Conservation (phyloP, 129 eudicot genomes). For the Solidago caesia region DNA sequence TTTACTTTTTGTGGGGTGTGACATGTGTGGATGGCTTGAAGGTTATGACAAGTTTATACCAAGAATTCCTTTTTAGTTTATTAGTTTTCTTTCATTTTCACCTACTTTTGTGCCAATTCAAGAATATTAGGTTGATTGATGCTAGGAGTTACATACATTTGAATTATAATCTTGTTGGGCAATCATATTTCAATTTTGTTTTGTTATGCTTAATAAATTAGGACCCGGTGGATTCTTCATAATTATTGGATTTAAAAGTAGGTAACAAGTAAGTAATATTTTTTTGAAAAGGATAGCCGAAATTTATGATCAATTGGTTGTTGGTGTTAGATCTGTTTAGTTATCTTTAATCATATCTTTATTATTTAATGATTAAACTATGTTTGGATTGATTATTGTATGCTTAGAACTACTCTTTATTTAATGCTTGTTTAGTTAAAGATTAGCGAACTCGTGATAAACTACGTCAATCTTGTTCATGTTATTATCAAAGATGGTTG, state of each 20-base stretch:
- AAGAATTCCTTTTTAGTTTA: constrained; percentile 18
- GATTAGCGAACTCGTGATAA: constrained; percentile 27
- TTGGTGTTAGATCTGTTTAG: constrained; percentile 24
- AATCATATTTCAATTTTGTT: constrained; percentile 28
- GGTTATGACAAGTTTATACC: constrained; percentile 17
- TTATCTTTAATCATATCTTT: constrained; percentile 11
- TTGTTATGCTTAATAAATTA: constrained; percentile 21
- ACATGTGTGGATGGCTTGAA: constrained; percentile 17
- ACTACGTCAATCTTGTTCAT: constrained; percentile 22
- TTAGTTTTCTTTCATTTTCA: constrained; percentile 14
- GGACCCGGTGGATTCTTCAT: constrained; percentile 3
- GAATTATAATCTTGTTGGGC: constrained; percentile 34
- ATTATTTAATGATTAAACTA: constrained; percentile 4
- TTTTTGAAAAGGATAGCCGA: constrained; percentile 11
- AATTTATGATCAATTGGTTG: constrained; percentile 17
- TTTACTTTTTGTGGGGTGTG: constrained; percentile 15
- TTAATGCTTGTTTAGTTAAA: neutral
- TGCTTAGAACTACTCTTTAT: constrained; percentile 19
- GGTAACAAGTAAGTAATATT: constrained; percentile 34
- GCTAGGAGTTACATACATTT: constrained; percentile 24
- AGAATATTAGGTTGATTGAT: constrained; percentile 48
- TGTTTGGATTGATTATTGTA: constrained; percentile 20
- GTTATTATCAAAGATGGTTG: constrained; percentile 42
- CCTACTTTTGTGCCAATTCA: constrained; percentile 30
- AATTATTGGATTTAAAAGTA: constrained; percentile 26